phyloP scores from a whole-genome alignment of 2,329 filamentous ascomycete species.

The Fusarium chlamydosporum region DNA sequence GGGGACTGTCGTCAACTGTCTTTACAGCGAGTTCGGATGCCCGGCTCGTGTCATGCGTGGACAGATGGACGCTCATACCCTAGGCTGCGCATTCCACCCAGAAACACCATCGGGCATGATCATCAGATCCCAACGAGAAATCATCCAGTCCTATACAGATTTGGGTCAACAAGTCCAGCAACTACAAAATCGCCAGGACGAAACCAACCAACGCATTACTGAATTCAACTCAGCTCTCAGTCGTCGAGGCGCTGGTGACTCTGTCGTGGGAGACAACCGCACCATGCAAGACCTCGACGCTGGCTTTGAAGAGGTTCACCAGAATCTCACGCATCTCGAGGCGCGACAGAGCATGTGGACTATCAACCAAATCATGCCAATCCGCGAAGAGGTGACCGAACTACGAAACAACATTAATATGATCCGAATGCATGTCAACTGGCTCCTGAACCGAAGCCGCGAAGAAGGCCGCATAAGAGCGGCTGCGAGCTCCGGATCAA shows the following conservation, averaged over 20 bases:
- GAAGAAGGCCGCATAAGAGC: constrained; percentile 62
- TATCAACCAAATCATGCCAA: constrained; percentile 72
- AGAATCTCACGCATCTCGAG: constrained; percentile 70
- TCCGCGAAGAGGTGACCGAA: constrained; percentile 74
- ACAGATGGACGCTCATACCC: constrained; percentile 62
- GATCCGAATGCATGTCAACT: constrained; percentile 71
- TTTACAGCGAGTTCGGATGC: constrained; percentile 57
- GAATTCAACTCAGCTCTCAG: constrained; percentile 61
- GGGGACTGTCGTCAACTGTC: constrained; percentile 66
- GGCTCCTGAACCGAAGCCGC: constrained; percentile 68
- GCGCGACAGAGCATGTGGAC: constrained; percentile 72
- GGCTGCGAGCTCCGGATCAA: constrained; percentile 55
- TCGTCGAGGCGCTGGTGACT: constrained; percentile 53
- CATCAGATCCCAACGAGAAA: constrained; percentile 62
- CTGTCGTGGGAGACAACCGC: constrained; percentile 65
- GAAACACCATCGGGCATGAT: constrained; percentile 66
- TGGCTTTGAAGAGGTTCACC: constrained; percentile 69
- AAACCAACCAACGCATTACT: constrained; percentile 53
- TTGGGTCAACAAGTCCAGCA: constrained; percentile 56
- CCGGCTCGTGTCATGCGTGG: constrained; percentile 54
- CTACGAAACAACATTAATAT: constrained; percentile 70
- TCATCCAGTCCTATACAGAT: constrained; percentile 61
- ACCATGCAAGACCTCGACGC: constrained; percentile 61
- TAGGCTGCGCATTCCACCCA: constrained; percentile 66
- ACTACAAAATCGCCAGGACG: constrained; percentile 54